Evolutionary conservation across 2,329 filamentous ascomycete genomes (phyloP), one percentile per base, ranked within the genome.

Genomic region (Botrytis sinoallii): DNA sequence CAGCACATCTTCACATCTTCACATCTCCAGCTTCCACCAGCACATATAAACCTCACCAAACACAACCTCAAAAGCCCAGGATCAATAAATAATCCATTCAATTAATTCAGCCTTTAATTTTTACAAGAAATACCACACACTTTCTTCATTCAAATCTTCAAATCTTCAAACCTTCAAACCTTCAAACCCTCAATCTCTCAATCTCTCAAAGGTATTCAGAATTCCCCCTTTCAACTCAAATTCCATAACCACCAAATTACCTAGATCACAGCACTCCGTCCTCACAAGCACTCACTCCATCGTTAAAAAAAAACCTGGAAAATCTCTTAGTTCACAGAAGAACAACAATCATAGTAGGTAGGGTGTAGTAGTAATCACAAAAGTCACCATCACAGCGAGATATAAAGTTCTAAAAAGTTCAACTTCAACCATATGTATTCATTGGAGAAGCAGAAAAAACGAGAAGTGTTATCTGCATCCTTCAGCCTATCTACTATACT

Each of bases 391-490:
- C 29, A 35, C 18, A 68, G 18, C 22, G 14, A 46, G 25, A 46
- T 46, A 32, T 5, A 35, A 67, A 25, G 18, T 29, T 22, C 63
- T 10, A n/a, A 40, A 57, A 69, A 8, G 12, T 29, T 55, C 67
- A 59, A 59, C 67, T 70, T 61, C 67, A 46, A 70, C 67, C 48
- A 42, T 61, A 40, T 59, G 59, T 46, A 70, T 70, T 61, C n/a
- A 55, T 70, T 40, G 60, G 35, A 1, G 60, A 63, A 42, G 60
- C 38, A 9, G 67, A 70, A 61, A 55, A 29, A 70, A 29, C n/a
- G n/a, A 57, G 52, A 32, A 57, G 52, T 57, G 40, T 35, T 68
- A 40, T 48, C 20, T 48, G 48, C 46, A 46, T 68, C 65, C n/a
- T 29, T 57, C 67, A 38, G 48, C 52, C 48, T 70, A 46, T 70